phyloP scores from a whole-genome alignment of 108 stramenopile genomes.

The Cyclotella atomus region DNA sequence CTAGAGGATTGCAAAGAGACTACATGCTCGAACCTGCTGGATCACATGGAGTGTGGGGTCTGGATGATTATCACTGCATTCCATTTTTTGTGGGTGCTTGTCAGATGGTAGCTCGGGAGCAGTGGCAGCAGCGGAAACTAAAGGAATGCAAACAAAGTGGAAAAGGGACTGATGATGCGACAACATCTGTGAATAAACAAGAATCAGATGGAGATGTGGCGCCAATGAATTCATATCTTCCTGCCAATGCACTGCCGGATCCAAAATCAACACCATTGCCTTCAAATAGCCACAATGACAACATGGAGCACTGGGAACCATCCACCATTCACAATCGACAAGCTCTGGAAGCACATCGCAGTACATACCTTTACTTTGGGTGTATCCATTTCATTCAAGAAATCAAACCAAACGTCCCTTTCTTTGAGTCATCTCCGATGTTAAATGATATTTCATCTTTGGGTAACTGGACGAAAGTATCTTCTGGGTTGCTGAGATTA shows the following conservation, averaged over 20 bases:
- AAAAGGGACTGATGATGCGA: neutral
- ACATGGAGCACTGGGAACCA: conserved; percentile 47
- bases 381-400: conserved; percentile 86
- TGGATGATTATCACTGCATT: conserved; percentile 97
- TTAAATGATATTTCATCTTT: conserved; percentile 88
- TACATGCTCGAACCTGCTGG: conserved; percentile 97
- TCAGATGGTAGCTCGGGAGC: conserved; percentile 63
- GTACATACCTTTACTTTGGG: conserved; percentile 73
- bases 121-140: conserved; percentile 42
- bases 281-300: conserved; percentile 23
- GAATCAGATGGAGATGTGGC: conserved; percentile 31
- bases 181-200: conserved; percentile 7
- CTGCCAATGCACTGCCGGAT: conserved; percentile 8
- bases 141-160: conserved; percentile 1
- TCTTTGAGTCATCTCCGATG: conserved; percentile 95
- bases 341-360: conserved; percentile 27
- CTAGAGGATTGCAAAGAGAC: conserved; percentile 77
- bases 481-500: conserved; percentile 74
- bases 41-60: conserved; percentile 95
- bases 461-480: conserved; percentile 84
- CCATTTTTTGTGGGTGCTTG: conserved; percentile 95
- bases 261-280: neutral
- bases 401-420: conserved; percentile 89
- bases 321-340: conserved; percentile 43
- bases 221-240: conserved; percentile 38